Conservation (phyloP, 768 basidiomycete genomes). For the Sporobolomyces phaffii region DNA sequence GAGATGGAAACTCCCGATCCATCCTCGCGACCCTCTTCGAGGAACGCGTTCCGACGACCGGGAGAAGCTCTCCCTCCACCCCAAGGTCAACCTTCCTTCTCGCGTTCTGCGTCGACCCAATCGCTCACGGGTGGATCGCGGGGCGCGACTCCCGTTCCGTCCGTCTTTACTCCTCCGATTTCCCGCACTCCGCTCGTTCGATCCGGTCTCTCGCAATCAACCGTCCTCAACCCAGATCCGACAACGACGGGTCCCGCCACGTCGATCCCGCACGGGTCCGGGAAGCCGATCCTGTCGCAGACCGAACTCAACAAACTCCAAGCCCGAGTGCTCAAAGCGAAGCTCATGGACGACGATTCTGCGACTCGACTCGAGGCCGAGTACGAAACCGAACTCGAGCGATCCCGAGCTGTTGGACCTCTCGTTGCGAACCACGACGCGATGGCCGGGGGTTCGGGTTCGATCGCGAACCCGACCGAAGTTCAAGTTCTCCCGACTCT, state of each 20-base stretch:
- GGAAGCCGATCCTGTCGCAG: slow-evolving; percentile 45
- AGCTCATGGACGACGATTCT: slow-evolving; percentile 71
- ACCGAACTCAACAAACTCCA: slow-evolving; percentile 80
- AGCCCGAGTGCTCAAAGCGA: slow-evolving; percentile 85
- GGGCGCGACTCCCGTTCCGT: slow-evolving; percentile 71
- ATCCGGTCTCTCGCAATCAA: slow-evolving; percentile 28
- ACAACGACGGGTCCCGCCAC: slow-evolving; percentile 48
- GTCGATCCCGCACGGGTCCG: slow-evolving; percentile 51
- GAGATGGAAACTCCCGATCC: slow-evolving; percentile 54
- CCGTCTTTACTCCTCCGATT: slow-evolving; percentile 71
- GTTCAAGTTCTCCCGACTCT: slow-evolving; percentile 84
- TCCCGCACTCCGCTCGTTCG: slow-evolving; percentile 19
- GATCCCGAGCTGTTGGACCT: slow-evolving; percentile 11
- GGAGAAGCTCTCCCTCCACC: slow-evolving; percentile 52
- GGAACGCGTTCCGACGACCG: slow-evolving; percentile 77
- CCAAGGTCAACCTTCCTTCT: slow-evolving; percentile 6
- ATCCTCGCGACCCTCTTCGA: slow-evolving; percentile 55
- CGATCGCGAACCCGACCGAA: slow-evolving; percentile 52
- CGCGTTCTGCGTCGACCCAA: slow-evolving; percentile 22
- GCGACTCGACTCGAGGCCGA: slow-evolving; percentile 71
- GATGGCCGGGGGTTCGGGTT: slow-evolving; percentile 38
- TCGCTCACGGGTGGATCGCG: slow-evolving; percentile 19
- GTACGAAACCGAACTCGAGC: slow-evolving; percentile 63
- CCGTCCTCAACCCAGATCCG: slow-evolving; percentile 37
- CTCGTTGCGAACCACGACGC: slow-evolving; percentile 4